Base-by-base conservation (phyloP, 495 filamentous ascomycete genomes). In the Penicillium paradoxum region DNA sequence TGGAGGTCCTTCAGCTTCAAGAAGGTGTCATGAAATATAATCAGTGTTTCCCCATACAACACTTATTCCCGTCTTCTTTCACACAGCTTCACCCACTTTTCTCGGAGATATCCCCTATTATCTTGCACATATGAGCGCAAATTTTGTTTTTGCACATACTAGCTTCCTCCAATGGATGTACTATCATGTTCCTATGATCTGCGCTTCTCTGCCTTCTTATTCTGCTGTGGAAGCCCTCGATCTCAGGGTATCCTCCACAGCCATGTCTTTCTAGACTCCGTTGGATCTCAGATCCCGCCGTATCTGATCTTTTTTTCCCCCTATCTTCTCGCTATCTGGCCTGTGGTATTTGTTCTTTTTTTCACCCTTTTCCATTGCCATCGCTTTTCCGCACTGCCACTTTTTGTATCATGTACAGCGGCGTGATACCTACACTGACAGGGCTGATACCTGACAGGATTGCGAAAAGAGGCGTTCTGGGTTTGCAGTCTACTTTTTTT, bases 161-260 rank as follows among this genome's bases (percentile, higher is more conserved):
- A 72, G 43, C 43, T 62, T 49, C 62, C 51, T 67, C 38, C 43
- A 48, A 38, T 60, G 55, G 56, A 68, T 74, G 68, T 72, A 71
- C 59, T 54, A 72, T 66, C 65, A 71, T 33, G 54, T 57, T 69
- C 57, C 64, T 55, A 50, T 43, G 33, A 57, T 59, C 50, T 57
- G 58, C 40, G 41, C 53, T 37, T 24, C 32, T n/a, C 33, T 36
- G 37, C 54, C 48, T 29, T 52, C 19, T 39, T 44, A 48, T 60
- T 56, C 59, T 56, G 38, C 57, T 44, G 48, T 52, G 41, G 37
- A 38, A 21, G 22, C 34, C n/a, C 50, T 53, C 44, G 6, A 11
- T 6, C 21, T 5, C 19, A 29, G 19, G 30, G 15, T 21, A 34
- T 45, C n/a, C 46, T 38, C 30, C 45, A 52, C 48, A 46, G 30